Conservation (phyloP, 2,329 filamentous ascomycete genomes). For the Pseudophaeomoniella oleicola region DNA sequence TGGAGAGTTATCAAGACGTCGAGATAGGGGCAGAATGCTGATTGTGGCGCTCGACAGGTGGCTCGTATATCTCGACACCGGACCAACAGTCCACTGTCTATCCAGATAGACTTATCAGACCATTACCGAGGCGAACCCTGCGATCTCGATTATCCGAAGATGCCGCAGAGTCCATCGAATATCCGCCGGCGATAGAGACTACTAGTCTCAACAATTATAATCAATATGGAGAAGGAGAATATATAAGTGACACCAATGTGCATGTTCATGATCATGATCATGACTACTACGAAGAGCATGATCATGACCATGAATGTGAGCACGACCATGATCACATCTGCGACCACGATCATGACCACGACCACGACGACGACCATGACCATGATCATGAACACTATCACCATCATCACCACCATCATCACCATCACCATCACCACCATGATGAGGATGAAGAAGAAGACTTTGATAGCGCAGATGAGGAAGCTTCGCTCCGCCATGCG, state of each 20-base stretch:
- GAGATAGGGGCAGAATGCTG: background rate
- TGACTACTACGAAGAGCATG: constrained; percentile 9
- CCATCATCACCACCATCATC: constrained; percentile 4
- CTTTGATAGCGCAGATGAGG: constrained; percentile 46
- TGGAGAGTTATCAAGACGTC: no score
- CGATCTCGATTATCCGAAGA: constrained; percentile 78
- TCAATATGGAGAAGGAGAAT: constrained; percentile 42
- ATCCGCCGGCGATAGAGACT: constrained; percentile 60
- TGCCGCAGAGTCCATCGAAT: constrained; percentile 66
- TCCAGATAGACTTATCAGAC: constrained; percentile 82
- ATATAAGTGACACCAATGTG: constrained; percentile 30
- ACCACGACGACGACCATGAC: constrained; percentile 14
- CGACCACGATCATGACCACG: constrained; percentile 7
- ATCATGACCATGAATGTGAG: constrained; percentile 9
- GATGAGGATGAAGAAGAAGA: constrained; percentile 42
- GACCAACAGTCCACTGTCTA: constrained; percentile 71
- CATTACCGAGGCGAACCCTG: constrained; percentile 75
- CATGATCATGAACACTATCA: constrained; percentile 13
- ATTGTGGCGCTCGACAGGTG: constrained; percentile 18
- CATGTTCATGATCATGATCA: constrained; percentile 17
- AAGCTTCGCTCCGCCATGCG: constrained; percentile 21
- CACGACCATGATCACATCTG: constrained; percentile 6
- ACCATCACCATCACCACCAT: constrained; percentile 22
- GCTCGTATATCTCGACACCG: constrained; percentile 34
- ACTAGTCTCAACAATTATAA: constrained; percentile 65